Evolutionary conservation across 768 basidiomycete genomes (phyloP).

Genomic region (Suillus hirtellus): DNA sequence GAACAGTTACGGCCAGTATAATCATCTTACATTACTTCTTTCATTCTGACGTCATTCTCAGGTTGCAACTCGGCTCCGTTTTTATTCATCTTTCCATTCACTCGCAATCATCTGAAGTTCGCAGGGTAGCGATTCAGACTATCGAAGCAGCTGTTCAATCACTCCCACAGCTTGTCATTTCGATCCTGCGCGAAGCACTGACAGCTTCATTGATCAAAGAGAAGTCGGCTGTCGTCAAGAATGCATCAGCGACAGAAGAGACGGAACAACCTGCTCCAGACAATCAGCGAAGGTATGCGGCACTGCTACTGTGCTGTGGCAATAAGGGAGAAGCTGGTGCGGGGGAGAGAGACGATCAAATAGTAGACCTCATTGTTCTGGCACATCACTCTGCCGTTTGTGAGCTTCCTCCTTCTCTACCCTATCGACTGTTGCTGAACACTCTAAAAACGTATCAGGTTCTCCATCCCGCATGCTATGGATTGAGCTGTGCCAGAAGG

Average conservation of each 20-base stretch:
- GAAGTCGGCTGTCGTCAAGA: slow-evolving; percentile 26
- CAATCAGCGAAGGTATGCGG: slow-evolving; percentile 53
- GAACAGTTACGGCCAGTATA: slow-evolving; percentile 51
- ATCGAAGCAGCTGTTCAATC: slow-evolving; percentile 40
- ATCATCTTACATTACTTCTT: slow-evolving; percentile 1
- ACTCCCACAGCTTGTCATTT: slow-evolving; percentile 50
- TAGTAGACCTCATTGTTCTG: slow-evolving; percentile 61
- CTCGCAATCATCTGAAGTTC: slow-evolving; percentile 50
- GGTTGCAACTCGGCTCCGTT: slow-evolving; percentile 61
- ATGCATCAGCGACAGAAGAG: slow-evolving; percentile 30
- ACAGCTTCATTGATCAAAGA: slow-evolving; percentile 45
- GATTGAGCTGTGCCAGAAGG: slow-evolving; percentile 81
- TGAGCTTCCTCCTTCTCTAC: slow-evolving; percentile 35
- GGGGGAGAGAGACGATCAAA: slow-evolving; percentile 41
- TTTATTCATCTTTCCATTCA: slow-evolving; percentile 72
- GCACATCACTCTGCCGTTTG: slow-evolving; percentile 72
- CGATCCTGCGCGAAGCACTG: slow-evolving; percentile 63
- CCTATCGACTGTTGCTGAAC: not conserved
- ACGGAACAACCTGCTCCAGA: slow-evolving; percentile 44
- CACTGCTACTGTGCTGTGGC: slow-evolving; percentile 50
- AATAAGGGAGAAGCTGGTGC: slow-evolving; percentile 39
- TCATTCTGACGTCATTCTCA: slow-evolving; percentile 26
- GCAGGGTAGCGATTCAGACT: slow-evolving; percentile 46
- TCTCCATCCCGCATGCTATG: slow-evolving; percentile 40
- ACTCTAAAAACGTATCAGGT: slow-evolving; percentile 17